Evolutionary conservation across 176 grass and related monocot genomes (phyloP).

Genomic region (Eragrostis nindensis): DNA sequence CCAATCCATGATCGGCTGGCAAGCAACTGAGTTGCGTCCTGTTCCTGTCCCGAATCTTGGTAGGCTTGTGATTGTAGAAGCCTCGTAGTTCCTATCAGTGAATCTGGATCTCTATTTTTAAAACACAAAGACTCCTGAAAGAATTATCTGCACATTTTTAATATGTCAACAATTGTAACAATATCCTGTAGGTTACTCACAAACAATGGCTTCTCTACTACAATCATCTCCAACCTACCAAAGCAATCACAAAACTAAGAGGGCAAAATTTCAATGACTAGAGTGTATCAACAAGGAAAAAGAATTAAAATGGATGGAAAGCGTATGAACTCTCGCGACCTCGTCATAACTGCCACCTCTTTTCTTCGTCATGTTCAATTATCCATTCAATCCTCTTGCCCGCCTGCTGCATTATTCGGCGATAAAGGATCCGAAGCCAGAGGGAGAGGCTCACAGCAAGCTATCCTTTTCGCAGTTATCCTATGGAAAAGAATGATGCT

Average conservation of each 20-base stretch:
- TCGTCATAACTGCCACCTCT: conserved; percentile 36
- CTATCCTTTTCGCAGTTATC: conserved; percentile 37
- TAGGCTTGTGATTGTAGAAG: neutral
- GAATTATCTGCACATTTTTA: conserved; percentile 75
- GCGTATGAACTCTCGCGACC: conserved; percentile 34
- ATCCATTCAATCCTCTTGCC: conserved; percentile 27
- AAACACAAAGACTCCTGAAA: conserved; percentile 40
- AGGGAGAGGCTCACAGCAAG: conserved; percentile 31
- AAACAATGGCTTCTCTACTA: conserved; percentile 63
- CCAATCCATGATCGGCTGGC: neutral
- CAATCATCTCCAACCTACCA: conserved; percentile 57
- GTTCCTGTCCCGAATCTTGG: neutral
- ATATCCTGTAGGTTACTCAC: conserved; percentile 64
- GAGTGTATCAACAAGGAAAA: conserved; percentile 39
- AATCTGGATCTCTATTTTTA: neutral
- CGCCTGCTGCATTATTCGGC: conserved; percentile 32
- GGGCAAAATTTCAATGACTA: conserved; percentile 56
- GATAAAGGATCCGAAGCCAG: conserved; percentile 35
- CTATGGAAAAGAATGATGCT: conserved; percentile 55
- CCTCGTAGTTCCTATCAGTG: neutral
- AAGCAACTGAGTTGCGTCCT: too few relatives aligned
- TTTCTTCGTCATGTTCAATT: conserved; percentile 34
- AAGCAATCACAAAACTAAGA: conserved; percentile 52
- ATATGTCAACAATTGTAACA: conserved; percentile 59
- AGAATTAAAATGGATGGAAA: conserved; percentile 44